Conservation (phyloP, 345 rosid genomes). For the Angophora floribunda region DNA sequence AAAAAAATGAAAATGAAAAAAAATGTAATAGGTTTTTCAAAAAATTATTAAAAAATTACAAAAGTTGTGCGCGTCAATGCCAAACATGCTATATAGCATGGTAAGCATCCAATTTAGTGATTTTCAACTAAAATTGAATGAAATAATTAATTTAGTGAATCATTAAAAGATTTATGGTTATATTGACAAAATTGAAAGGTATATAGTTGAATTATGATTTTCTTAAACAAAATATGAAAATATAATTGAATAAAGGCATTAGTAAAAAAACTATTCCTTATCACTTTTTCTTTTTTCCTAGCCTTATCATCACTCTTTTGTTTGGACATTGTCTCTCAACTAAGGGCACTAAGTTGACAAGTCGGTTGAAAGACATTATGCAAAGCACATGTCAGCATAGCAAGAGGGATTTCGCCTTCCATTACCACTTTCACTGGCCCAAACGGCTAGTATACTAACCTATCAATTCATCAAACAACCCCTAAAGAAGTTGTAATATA, state of each 20-base stretch:
- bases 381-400: no score
- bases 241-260: background rate
- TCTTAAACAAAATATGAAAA: no score
- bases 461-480: no score
- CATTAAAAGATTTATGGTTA: background rate
- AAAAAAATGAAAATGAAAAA: background rate
- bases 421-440: no score
- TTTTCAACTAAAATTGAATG: accelerated
- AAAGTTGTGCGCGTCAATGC: accelerated
- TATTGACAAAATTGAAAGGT: no score
- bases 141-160: background rate
- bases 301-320: background rate
- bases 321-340: background rate
- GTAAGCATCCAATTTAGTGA: accelerated
- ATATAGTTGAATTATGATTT: no score
- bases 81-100: accelerated
- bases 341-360: no score
- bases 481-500: no score
- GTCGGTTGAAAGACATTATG: no score
- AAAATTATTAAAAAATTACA: background rate
- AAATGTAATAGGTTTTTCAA: accelerated
- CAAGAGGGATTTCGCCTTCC: no score
- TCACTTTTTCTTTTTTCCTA: background rate
- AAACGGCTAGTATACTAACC: no score
- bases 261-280: background rate